A percentile compares a stretch with the other conserved stretches of the same genome.
Conservation (phyloP, 768 basidiomycete species). For the Termitomyces sp. region DNA sequence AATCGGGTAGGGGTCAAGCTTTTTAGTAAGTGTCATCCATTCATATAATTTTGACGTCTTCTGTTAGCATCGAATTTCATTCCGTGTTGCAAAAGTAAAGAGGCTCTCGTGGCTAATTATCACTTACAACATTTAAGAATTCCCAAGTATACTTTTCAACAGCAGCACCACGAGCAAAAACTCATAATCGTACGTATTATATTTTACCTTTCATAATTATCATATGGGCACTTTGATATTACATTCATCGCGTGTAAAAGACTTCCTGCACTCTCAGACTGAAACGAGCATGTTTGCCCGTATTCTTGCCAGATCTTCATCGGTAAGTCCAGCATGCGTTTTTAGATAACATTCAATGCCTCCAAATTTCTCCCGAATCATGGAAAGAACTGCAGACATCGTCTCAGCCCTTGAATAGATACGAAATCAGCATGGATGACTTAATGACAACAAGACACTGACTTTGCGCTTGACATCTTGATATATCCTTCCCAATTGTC, state of each 20-base stretch:
- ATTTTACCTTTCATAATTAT: not conserved
- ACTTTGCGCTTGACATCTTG: constrained; percentile 31
- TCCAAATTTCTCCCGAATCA: constrained; percentile 30
- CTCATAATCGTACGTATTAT: no score
- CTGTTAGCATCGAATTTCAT: no score
- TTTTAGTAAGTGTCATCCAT: not conserved
- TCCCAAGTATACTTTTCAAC: no score
- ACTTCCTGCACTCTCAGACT: not conserved
- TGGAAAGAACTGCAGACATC: constrained; percentile 25
- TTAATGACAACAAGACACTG: not conserved
- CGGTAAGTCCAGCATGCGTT: constrained; percentile 22
- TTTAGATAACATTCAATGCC: constrained; percentile 30
- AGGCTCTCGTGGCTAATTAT: no score
- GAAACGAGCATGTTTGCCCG: not conserved
- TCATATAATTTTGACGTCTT: no score
- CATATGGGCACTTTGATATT: not conserved
- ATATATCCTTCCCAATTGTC: constrained; percentile 29
- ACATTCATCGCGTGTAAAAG: not conserved
- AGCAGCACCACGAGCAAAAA: no score
- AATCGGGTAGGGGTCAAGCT: constrained; percentile 35
- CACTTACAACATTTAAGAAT: no score
- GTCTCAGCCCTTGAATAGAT: constrained; percentile 28
- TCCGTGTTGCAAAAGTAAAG: no score
- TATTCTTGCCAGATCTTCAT: constrained; percentile 20
- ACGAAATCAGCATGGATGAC: not conserved